These are phyloP conservation scores for Wilhelminamyces savonicus DNA, from an alignment of 805 yeast genomes.

Conservation along the genomic window DNA sequence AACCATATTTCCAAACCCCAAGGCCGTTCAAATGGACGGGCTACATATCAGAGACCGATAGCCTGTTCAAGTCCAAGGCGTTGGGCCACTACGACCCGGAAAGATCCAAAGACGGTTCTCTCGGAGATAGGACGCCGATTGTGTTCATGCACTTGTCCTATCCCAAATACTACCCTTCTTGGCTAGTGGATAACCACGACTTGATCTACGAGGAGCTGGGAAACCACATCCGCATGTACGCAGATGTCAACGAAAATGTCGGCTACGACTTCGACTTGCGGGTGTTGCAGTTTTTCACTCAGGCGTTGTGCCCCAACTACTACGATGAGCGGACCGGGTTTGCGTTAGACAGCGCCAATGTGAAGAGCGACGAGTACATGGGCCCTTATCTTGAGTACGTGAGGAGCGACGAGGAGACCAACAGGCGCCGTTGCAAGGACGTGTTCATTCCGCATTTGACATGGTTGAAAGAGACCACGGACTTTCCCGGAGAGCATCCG, in stretches of 20 bases:
- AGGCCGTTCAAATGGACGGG: constrained; percentile 38
- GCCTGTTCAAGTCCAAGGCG: constrained; percentile 17
- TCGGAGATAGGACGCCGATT: constrained; percentile 9
- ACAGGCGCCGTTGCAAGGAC: constrained; percentile 23
- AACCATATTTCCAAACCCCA: constrained; percentile 48
- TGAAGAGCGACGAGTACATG: constrained; percentile 20
- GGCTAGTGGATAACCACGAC: constrained; percentile 27
- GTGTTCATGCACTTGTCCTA: constrained; percentile 56
- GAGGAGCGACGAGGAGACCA: constrained; percentile 12
- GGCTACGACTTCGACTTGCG: constrained; percentile 40
- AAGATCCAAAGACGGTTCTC: constrained; percentile 8
- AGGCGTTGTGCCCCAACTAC: constrained; percentile 32
- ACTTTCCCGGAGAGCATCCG: background rate
- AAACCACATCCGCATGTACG: constrained; percentile 37
- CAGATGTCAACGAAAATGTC: constrained; percentile 23
- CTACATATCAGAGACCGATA: constrained; percentile 24
- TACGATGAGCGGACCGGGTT: constrained; percentile 18
- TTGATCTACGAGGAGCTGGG: constrained; percentile 23
- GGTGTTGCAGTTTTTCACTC: constrained; percentile 31
- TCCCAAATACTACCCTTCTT: constrained; percentile 37
- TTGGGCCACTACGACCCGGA: constrained; percentile 38
- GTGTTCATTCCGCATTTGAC: constrained; percentile 36
- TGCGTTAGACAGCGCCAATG: constrained; percentile 7
- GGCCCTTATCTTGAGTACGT: constrained; percentile 27
- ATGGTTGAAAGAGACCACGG: constrained; percentile 32